Base-by-base conservation (phyloP, 164 flowering plant species). In the Aristolochia contorta region DNA sequence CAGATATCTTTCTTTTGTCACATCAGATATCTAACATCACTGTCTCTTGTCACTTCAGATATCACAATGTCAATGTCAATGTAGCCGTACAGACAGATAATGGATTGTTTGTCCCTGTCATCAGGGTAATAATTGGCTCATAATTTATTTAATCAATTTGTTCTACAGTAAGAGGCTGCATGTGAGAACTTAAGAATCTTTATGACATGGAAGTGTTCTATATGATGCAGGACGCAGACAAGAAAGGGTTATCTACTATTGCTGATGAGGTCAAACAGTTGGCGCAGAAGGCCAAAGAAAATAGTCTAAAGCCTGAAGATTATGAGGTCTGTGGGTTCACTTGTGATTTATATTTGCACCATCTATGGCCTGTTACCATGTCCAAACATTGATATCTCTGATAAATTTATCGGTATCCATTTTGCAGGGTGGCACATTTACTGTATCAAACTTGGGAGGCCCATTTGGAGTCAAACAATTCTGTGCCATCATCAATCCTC, bases 1-100 rank as follows among this genome's bases (percentile, higher is more conserved):
- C 2, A 27, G 30, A 27, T 27, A 27, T 27, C 30, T 27, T 16
- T 16, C 45, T 56, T 22, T 30, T 12, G 4, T 10, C 43, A 37
- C 43, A 37, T 37, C 10, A 4, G 43, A 37, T 37, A 37, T 37
- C 12, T 37, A 55, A 30, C 13, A 32, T 16, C 22, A 25, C 45
- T 16, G 19, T 18, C 53, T 18, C 19, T 50, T 62, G 10, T 43
- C 71, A 16, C 58, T 61, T 47, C 69, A 93, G 99, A 80, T 90
- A 67, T 62, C 76, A 81, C 64, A 82, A 86, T 66, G 91, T 93
- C 62, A 86, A 93, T 60, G 72, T 93, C 61, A 86, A 82, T 71
- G 96, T 93, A 49, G 98, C 97, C 3, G 96, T 93, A 57, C 97
- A 93, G 78, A 93, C 99, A 24, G 97, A 91, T 12, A 78, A 91